Evolutionary conservation across 208 protist genomes (phyloP), one percentile per base, ranked within the genome.

Genomic region (Trypanosoma mega): DNA sequence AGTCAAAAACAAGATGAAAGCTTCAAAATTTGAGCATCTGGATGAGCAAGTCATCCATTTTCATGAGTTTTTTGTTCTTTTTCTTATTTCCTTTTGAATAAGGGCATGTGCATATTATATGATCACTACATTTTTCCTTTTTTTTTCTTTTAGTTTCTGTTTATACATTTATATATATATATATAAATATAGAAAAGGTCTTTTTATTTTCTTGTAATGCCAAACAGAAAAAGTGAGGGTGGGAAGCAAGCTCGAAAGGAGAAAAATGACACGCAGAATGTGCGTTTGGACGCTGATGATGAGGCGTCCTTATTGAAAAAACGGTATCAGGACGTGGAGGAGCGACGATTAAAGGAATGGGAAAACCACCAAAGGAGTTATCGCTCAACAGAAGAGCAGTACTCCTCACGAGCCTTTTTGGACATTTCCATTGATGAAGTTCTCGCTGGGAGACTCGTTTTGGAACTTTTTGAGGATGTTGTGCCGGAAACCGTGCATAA

Each of bases 331-430:
- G 82, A 93, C 61, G 82, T 90, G 26, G 85, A 90, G 47, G 82
- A 92, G 71, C 77, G 89, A 0, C 83, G 89, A 1, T 45, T 89
- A 21, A 95, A 93, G 67, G 85, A 95, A 59, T 93, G 85, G 84
- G 85, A 90, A 34, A 92, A 95, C 72, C 93, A 93, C 45, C 89
- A 93, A n/a, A n/a, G n/a, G n/a, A n/a, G n/a, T n/a, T n/a, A n/a
- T n/a, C n/a, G n/a, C n/a, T n/a, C n/a, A n/a, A n/a, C n/a, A n/a
- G 81, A 93, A 23, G 84, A 92, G 51, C 83, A 82, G 33, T 68
- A 82, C n/a, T 62, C 72, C 14, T 82, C 69, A 44, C 74, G 76
- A 12, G 80, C 83, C 9, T 97, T 92, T 31, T 61, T 97, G 27
- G 92, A 97, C 50, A 70, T 97, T 4, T 76, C 67, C 26, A 87